Percentiles rank a stretch among this genome's conserved stretches.
Evolutionary conservation across 164 flowering plant genomes (phyloP).

Genomic region (Kingdonia uniflora): DNA sequence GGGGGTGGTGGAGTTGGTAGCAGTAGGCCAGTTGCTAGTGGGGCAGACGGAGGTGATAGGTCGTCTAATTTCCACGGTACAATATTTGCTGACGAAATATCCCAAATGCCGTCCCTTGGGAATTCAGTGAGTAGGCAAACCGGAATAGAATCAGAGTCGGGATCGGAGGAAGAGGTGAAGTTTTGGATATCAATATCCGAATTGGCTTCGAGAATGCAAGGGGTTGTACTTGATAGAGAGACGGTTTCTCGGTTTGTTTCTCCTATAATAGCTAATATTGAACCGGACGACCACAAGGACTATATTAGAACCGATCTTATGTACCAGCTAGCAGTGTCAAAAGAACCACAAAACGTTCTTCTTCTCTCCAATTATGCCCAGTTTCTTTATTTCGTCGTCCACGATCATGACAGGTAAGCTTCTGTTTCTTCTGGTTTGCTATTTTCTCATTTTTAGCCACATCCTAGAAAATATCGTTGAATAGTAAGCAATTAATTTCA

Average conservation of each 20-base stretch:
- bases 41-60: slow-evolving; percentile 63
- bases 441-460: too few species aligned
- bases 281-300: slow-evolving; percentile 40
- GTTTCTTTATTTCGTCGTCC: slow-evolving; percentile 73
- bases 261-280: slow-evolving; percentile 46
- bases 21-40: slow-evolving; percentile 33
- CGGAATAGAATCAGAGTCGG: not conserved
- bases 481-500: too few species aligned
- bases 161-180: slow-evolving; percentile 41
- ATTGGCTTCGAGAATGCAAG: too few species aligned
- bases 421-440: too few species aligned
- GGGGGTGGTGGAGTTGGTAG: slow-evolving; percentile 73
- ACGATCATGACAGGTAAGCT: slow-evolving; percentile 80
- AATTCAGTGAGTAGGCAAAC: slow-evolving; percentile 4
- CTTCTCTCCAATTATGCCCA: slow-evolving; percentile 82
- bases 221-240: slow-evolving; percentile 58
- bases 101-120: slow-evolving; percentile 25
- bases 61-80: slow-evolving; percentile 19
- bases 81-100: slow-evolving; percentile 33
- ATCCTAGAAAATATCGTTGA: too few species aligned
- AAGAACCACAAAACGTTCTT: slow-evolving; percentile 60
- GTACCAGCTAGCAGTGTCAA: slow-evolving; percentile 45
- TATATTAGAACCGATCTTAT: slow-evolving; percentile 48
- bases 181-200: too few species aligned
- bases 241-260: slow-evolving; percentile 47